Percentiles rank a stretch among this genome's conserved stretches.
phyloP scores from a whole-genome alignment of 148 eudicot genomes.

The Rheum nobile region DNA sequence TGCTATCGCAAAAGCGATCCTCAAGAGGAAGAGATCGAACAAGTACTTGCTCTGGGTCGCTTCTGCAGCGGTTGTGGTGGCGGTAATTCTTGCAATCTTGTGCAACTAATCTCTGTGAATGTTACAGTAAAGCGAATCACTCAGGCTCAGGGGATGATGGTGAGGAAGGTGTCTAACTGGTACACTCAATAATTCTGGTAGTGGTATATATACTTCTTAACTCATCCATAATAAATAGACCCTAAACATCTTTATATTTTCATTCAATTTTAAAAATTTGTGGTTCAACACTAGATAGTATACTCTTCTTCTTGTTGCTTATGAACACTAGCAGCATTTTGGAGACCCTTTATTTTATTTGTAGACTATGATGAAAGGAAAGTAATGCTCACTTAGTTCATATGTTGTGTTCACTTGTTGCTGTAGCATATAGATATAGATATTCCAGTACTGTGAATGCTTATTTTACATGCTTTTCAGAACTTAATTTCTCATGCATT shows the following conservation, averaged over 20 bases:
- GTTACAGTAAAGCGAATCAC: neutral
- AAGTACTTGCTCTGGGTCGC: slow-evolving; percentile 60
- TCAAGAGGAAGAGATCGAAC: slow-evolving; percentile 55
- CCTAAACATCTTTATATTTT: neutral
- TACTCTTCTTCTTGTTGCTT: neutral
- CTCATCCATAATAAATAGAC: neutral
- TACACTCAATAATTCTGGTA: neutral
- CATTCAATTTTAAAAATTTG: neutral
- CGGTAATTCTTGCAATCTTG: slow-evolving; percentile 23
- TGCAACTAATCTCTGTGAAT: neutral
- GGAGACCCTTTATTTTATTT: neutral
- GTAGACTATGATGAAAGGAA: neutral
- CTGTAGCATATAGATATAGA: neutral
- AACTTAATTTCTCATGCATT: too few species aligned
- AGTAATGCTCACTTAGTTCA: neutral
- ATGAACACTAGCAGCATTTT: neutral
- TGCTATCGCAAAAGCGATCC: slow-evolving; percentile 44
- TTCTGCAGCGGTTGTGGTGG: slow-evolving; percentile 21
- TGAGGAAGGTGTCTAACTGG: slow-evolving; percentile 1
- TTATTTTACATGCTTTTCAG: neutral
- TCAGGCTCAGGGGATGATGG: neutral
- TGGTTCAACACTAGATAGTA: neutral
- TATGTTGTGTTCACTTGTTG: too few species aligned
- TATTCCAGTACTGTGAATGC: neutral
- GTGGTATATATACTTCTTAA: neutral